A percentile compares a stretch with the other conserved stretches of the same genome.
Conservation (phyloP, 371 early-diverging fungal genomes). For the Mortierella sp. region DNA sequence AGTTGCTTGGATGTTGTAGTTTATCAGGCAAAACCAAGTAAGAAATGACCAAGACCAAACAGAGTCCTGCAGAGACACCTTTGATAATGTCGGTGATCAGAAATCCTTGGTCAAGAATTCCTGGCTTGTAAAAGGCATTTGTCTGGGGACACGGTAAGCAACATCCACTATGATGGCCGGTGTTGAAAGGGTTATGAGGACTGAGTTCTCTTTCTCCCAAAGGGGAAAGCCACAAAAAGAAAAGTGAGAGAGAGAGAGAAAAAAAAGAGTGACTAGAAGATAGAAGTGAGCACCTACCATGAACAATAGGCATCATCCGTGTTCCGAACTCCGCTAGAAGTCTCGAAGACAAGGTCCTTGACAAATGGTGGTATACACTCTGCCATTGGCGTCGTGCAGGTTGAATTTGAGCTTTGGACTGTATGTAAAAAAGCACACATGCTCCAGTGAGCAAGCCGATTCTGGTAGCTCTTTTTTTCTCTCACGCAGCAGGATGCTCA, state of each 20-base stretch:
- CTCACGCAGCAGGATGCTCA: not conserved
- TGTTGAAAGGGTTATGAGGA: too few species aligned
- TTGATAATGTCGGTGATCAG: conserved; percentile 66
- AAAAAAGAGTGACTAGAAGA: not conserved
- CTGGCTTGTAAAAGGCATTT: conserved; percentile 57
- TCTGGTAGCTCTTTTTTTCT: too few species aligned
- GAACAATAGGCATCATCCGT: conserved; percentile 36
- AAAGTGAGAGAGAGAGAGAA: too few species aligned
- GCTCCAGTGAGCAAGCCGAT: too few species aligned
- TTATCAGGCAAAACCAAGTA: conserved; percentile 23
- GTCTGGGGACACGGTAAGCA: conserved; percentile 51
- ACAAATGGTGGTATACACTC: conserved; percentile 37
- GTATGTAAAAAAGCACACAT: not conserved
- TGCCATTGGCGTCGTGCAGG: conserved; percentile 21
- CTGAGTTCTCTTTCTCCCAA: too few species aligned
- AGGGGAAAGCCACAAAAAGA: too few species aligned
- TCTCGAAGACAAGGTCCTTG: conserved; percentile 25
- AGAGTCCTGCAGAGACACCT: conserved; percentile 59
- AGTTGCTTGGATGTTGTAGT: conserved; percentile 17
- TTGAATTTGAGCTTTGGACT: conserved; percentile 39
- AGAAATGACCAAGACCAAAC: conserved; percentile 57
- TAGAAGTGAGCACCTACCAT: conserved; percentile 20
- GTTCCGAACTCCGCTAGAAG: conserved; percentile 22
- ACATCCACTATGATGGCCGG: conserved; percentile 21
- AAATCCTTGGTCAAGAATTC: conserved; percentile 58